A percentile compares a stretch with the other conserved stretches of the same genome.
phyloP scores from a whole-genome alignment of 2,329 filamentous ascomycete species.

The Cladosporium sp. region DNA sequence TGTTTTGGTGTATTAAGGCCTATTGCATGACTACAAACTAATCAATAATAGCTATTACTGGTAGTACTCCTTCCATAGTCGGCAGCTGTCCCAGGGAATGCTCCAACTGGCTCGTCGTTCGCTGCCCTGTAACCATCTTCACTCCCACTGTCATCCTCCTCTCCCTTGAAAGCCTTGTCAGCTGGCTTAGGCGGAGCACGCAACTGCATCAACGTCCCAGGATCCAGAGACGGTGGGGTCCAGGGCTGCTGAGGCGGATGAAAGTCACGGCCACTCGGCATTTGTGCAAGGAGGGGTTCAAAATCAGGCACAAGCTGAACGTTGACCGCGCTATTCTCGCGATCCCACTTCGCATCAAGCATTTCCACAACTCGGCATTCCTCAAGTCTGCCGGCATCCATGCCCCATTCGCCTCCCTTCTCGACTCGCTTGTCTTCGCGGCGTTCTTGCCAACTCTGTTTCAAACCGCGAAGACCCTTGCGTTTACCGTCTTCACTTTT shows the following conservation, averaged over 20 bases:
- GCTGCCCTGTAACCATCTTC: conserved; percentile 37
- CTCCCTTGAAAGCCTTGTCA: conserved; percentile 44
- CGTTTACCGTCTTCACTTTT: conserved; percentile 48
- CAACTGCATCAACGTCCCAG: conserved; percentile 60
- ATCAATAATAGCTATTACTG: conserved; percentile 34
- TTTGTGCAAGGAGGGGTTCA: conserved; percentile 69
- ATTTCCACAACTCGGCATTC: conserved; percentile 84
- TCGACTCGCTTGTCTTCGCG: conserved; percentile 78
- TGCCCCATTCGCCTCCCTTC: conserved; percentile 70
- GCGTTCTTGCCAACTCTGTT: conserved; percentile 73
- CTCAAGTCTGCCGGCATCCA: conserved; percentile 80
- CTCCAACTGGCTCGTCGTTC: conserved; percentile 44
- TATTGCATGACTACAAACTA: not conserved
- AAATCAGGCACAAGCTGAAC: conserved; percentile 73
- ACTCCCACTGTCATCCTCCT: conserved; percentile 48
- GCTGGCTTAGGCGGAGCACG: conserved; percentile 56
- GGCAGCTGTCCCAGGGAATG: conserved; percentile 50
- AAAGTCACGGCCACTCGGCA: conserved; percentile 88
- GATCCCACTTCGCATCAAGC: conserved; percentile 85
- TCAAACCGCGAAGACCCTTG: conserved; percentile 63
- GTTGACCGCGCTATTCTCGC: conserved; percentile 91
- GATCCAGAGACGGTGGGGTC: conserved; percentile 63
- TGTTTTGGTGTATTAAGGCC: not conserved
- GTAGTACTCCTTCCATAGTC: conserved; percentile 32
- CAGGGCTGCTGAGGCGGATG: conserved; percentile 71